Base-by-base conservation (phyloP, 2,329 filamentous ascomycete genomes). In the Zalaria obscura region DNA sequence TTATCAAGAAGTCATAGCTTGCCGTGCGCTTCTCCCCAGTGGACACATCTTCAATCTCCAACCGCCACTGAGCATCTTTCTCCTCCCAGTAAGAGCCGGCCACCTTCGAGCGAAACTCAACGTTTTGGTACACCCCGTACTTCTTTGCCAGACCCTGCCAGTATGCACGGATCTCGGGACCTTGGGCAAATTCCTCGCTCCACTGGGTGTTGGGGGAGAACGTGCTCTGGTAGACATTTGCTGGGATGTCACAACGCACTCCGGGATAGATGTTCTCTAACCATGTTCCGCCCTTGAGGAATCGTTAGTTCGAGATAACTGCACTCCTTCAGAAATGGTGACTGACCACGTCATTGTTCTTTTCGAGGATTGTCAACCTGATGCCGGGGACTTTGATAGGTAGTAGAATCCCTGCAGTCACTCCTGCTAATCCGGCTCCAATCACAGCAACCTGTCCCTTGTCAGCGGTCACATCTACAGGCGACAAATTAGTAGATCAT, bases 201-300 rank as follows among this genome's bases (percentile, higher is more conserved):
- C 81, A 86, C 48, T 81, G 67, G 0, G 69, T 72, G 42, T 84
- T 84, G 1, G 78, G 77, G 5, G 68, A 66, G 54, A 83, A 84
- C 0, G 75, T 76, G 5, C 72, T 73, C 52, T 83, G 79, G 50
- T 85, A 85, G 18, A 79, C 76, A 54, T 82, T 76, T 0, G 78
- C 72, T 0, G 80, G 77, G 9, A 84, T 73, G 54, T 83, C 78
- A 49, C 80, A 84, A 35, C 76, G 64, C 1, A 80, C 75, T 2
- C 77, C 78, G 0, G 77, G 77, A 47, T 81, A 82, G 3, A 57
- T 60, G 40, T 68, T 69, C 41, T 67, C 62, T 47, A 62, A 59
- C 63, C 65, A 70, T 33, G 64, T 68, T 9, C 67, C 67, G 34
- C 65, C 66, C 64, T 66, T 43, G 2, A 10, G 64, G 70, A 70